Evolutionary conservation across 2,329 filamentous ascomycete genomes (phyloP).

Genomic region (Xylaria sp.): DNA sequence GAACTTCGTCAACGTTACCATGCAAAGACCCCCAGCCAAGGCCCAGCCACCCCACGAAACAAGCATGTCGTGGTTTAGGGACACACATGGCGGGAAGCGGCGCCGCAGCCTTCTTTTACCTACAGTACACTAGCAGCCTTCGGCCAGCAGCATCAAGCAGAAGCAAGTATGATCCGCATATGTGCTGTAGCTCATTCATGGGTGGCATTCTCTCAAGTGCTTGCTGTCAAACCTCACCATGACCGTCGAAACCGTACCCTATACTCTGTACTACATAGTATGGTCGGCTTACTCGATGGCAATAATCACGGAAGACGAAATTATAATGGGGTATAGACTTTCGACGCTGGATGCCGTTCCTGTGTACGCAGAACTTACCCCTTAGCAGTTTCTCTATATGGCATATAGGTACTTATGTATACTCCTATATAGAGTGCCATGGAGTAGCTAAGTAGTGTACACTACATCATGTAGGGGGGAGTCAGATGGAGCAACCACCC

Average conservation of each 20-base stretch:
- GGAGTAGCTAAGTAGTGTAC: slow-evolving; percentile 11
- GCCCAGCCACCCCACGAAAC: slow-evolving; percentile 43
- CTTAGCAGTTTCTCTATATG: slow-evolving; percentile 9
- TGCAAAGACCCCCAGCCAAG: slow-evolving; percentile 43
- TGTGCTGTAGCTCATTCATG: slow-evolving; percentile 43
- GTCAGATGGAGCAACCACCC: slow-evolving; percentile 20
- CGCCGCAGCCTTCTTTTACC: slow-evolving; percentile 40
- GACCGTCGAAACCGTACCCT: not conserved
- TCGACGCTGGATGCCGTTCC: not conserved
- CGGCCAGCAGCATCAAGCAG: slow-evolving; percentile 46
- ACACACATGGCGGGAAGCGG: slow-evolving; percentile 38
- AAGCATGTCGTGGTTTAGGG: slow-evolving; percentile 36
- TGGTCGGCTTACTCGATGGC: not conserved
- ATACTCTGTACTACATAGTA: not conserved
- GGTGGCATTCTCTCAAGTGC: slow-evolving; percentile 44
- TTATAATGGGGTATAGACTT: not conserved
- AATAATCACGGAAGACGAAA: not conserved
- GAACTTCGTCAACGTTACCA: slow-evolving; percentile 38
- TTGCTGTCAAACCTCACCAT: slow-evolving; percentile 43
- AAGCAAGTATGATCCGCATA: slow-evolving; percentile 59
- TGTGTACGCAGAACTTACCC: not conserved
- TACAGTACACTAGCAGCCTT: slow-evolving; percentile 14
- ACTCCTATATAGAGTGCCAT: slow-evolving; percentile 1
- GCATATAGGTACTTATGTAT: not conserved
- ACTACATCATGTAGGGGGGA: not conserved